Percentiles rank a stretch among this genome's conserved stretches.
Conservation (phyloP, 805 yeast genomes). For the Groenewaldozyma tartarivorans region DNA sequence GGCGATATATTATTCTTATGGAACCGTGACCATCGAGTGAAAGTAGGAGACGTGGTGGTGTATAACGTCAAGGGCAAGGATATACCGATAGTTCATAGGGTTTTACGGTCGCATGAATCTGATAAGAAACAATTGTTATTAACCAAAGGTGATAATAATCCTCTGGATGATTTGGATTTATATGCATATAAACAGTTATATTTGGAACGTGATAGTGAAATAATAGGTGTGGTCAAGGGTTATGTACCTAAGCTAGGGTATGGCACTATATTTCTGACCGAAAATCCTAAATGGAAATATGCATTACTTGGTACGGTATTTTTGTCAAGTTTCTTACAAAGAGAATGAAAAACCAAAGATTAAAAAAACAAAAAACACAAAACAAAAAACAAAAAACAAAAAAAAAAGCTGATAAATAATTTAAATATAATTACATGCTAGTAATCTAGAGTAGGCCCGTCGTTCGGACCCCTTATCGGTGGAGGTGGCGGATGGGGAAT, state of each 20-base stretch:
- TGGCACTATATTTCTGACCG: slow-evolving; percentile 82
- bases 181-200: slow-evolving; percentile 72
- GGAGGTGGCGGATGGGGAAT: slow-evolving; percentile 1
- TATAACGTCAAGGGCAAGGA: slow-evolving; percentile 70
- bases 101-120: slow-evolving; percentile 68
- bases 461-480: slow-evolving; percentile 10
- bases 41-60: slow-evolving; percentile 90
- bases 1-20: slow-evolving; percentile 89
- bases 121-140: slow-evolving; percentile 54
- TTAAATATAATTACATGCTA: too few species aligned
- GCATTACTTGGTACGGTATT: slow-evolving; percentile 69
- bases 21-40: slow-evolving; percentile 61
- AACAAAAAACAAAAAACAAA: too few species aligned
- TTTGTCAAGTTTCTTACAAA: slow-evolving; percentile 52
- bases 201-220: slow-evolving; percentile 64
- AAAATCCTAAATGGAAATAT: slow-evolving; percentile 73
- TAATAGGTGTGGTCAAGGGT: slow-evolving; percentile 80
- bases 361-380: neutral
- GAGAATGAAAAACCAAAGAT: slow-evolving; percentile 28
- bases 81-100: slow-evolving; percentile 97
- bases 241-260: slow-evolving; percentile 87
- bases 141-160: slow-evolving; percentile 95
- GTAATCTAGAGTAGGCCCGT: slow-evolving; percentile 15
- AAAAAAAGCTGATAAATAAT: too few species aligned
- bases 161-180: slow-evolving; percentile 79